Percentiles rank a stretch among this genome's conserved stretches.
These are phyloP conservation scores for Inga oerstediana DNA, from an alignment of 306 rosid genomes.

Conservation along the genomic window DNA sequence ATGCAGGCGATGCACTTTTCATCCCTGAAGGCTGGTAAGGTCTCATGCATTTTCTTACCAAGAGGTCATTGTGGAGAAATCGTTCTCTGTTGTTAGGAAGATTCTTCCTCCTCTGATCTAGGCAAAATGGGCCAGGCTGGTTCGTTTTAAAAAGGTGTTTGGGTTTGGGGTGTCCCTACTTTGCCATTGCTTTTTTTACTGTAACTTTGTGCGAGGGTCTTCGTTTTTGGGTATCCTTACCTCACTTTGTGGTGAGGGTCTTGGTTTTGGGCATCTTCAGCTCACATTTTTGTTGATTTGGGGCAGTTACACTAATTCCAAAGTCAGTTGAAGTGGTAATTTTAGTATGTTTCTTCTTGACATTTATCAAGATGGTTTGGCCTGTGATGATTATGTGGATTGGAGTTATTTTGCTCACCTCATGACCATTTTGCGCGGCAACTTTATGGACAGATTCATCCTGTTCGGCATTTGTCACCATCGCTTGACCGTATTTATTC, in stretches of 20 bases:
- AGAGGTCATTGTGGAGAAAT: slow-evolving; percentile 29
- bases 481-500: neutral
- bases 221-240: neutral
- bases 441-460: neutral
- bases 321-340: neutral
- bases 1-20: slow-evolving; percentile 90
- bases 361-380: neutral
- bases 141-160: slow-evolving; percentile 1
- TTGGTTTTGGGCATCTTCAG: neutral
- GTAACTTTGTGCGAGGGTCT: too few species aligned
- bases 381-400: neutral
- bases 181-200: too few species aligned
- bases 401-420: neutral
- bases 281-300: neutral
- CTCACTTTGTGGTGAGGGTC: neutral
- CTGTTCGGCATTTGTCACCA: neutral
- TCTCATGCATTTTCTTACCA: slow-evolving; percentile 19
- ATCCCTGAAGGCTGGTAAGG: slow-evolving; percentile 98
- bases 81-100: slow-evolving; percentile 25
- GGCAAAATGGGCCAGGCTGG: slow-evolving; percentile 23
- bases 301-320: neutral
- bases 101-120: slow-evolving; percentile 25
- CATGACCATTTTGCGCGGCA: neutral
- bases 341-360: neutral
- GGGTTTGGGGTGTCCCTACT: slow-evolving; percentile 4